phyloP scores from a whole-genome alignment of 345 rosid genomes.

The Gynandropsis gynandra region DNA sequence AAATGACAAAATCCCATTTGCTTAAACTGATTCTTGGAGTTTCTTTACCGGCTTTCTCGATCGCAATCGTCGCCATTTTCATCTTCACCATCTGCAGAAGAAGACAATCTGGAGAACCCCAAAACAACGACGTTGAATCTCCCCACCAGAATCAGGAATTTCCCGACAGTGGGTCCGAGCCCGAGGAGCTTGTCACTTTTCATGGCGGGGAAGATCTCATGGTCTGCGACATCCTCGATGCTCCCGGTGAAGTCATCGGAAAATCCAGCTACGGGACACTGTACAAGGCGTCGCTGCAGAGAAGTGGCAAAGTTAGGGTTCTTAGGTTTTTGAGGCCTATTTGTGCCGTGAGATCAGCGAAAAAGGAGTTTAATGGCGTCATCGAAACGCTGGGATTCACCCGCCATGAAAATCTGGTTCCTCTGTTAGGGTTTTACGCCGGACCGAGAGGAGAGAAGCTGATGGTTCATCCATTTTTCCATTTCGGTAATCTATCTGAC shows the following conservation, averaged over 20 bases:
- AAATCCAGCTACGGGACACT: constrained; percentile 82
- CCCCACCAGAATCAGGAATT: constrained; percentile 15
- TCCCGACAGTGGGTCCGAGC: constrained; percentile 3
- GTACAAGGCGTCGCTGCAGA: constrained; percentile 66
- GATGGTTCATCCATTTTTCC: constrained; percentile 64
- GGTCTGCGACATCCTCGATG: constrained; percentile 72
- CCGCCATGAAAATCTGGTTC: constrained; percentile 73
- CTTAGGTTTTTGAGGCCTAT: constrained; percentile 81
- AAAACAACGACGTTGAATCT: constrained; percentile 35
- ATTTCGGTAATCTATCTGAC: constrained; percentile 57
- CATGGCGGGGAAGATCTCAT: constrained; percentile 66
- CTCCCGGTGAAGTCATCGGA: constrained; percentile 94
- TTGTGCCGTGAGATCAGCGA: constrained; percentile 39
- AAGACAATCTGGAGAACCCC: constrained; percentile 19
- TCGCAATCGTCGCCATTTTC: constrained; percentile 31
- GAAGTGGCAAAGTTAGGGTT: constrained; percentile 42
- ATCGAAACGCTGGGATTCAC: constrained; percentile 50
- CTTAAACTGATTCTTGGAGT: constrained; percentile 44
- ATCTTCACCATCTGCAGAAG: constrained; percentile 25
- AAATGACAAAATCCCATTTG: constrained; percentile 44
- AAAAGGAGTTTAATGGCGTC: constrained; percentile 39
- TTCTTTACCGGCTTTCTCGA: constrained; percentile 31
- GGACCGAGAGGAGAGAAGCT: constrained; percentile 95
- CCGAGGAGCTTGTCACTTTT: constrained; percentile 60
- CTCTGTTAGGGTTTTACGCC: constrained; percentile 78